Percentiles rank a stretch among this genome's conserved stretches.
These are phyloP conservation scores for Adansonia digitata DNA, from an alignment of 345 rosid species.

Conservation along the genomic window DNA sequence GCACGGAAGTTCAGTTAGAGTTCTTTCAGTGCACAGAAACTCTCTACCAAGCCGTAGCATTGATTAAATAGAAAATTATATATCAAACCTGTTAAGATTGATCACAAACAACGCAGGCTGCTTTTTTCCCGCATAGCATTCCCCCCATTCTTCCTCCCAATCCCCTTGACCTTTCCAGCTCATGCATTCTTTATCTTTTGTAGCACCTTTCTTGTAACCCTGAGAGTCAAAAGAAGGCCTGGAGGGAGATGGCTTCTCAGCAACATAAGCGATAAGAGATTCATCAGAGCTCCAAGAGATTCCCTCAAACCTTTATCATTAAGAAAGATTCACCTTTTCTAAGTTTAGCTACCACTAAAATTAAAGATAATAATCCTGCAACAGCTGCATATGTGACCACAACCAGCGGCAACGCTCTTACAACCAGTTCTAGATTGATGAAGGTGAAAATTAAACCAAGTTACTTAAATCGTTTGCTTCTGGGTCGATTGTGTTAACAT, in stretches of 20 bases:
- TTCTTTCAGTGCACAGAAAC: neutral
- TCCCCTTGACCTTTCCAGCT: slow-evolving; percentile 97
- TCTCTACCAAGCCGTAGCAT: neutral
- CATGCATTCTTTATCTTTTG: slow-evolving; percentile 48
- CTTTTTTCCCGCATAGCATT: slow-evolving; percentile 82
- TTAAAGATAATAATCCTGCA: neutral
- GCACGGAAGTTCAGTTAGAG: slow-evolving; percentile 9
- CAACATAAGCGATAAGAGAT: slow-evolving; percentile 70
- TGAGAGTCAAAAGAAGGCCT: slow-evolving; percentile 57
- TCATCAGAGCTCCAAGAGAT: slow-evolving; percentile 90
- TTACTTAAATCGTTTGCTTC: neutral
- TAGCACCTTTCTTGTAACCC: slow-evolving; percentile 52
- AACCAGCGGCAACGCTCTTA: neutral
- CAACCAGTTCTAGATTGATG: neutral
- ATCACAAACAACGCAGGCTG: slow-evolving; percentile 73
- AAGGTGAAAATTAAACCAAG: neutral
- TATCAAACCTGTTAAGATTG: slow-evolving; percentile 48
- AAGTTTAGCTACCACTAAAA: neutral
- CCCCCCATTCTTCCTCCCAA: slow-evolving; percentile 99
- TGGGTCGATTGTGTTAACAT: neutral
- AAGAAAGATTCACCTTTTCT: slow-evolving; percentile 12
- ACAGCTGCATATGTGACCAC: neutral
- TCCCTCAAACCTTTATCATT: slow-evolving; percentile 75
- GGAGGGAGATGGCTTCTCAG: slow-evolving; percentile 60
- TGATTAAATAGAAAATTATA: slow-evolving; percentile 8